A percentile compares a stretch with the other conserved stretches of the same genome.
Evolutionary conservation across 1,284 basidiomycete species (phyloP).

Genomic region (Irpex sp.): DNA sequence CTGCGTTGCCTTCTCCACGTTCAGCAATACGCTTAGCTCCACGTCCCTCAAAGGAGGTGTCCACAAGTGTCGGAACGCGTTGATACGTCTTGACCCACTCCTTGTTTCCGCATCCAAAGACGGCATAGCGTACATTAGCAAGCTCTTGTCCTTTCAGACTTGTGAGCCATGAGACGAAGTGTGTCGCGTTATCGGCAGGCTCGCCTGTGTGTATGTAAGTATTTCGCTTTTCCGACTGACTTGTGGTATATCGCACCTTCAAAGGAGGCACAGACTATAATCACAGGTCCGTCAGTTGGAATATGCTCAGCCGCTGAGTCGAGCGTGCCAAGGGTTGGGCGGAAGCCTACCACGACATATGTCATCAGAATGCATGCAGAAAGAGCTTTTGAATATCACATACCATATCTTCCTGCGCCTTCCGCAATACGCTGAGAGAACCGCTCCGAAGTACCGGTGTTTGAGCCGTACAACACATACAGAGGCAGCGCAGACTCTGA

Average conservation of each 20-base stretch:
- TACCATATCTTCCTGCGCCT: conserved; percentile 35
- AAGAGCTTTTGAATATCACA: background rate
- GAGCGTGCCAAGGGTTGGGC: conserved; percentile 33
- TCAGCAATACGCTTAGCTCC: conserved; percentile 36
- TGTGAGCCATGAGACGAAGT: conserved; percentile 39
- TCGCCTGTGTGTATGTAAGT: conserved; percentile 11
- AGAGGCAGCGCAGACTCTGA: conserved; percentile 19
- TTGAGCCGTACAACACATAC: conserved; percentile 42
- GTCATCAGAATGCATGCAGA: background rate
- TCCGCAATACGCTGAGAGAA: conserved; percentile 42
- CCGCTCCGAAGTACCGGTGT: conserved; percentile 44
- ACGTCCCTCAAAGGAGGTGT: conserved; percentile 30
- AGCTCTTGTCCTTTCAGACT: conserved; percentile 26
- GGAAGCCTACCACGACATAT: conserved; percentile 30
- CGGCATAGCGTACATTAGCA: conserved; percentile 34
- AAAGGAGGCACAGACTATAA: conserved; percentile 46
- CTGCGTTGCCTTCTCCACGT: conserved; percentile 41
- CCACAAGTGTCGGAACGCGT: conserved; percentile 41
- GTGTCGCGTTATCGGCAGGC: conserved; percentile 43
- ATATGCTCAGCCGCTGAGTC: conserved; percentile 35
- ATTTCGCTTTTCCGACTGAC: too few relatives aligned
- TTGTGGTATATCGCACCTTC: conserved; percentile 30
- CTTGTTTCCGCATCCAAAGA: conserved; percentile 49
- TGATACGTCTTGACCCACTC: conserved; percentile 52
- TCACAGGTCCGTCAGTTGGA: conserved; percentile 39